Conservation (phyloP, 306 rosid species). For the Prunus mume region DNA sequence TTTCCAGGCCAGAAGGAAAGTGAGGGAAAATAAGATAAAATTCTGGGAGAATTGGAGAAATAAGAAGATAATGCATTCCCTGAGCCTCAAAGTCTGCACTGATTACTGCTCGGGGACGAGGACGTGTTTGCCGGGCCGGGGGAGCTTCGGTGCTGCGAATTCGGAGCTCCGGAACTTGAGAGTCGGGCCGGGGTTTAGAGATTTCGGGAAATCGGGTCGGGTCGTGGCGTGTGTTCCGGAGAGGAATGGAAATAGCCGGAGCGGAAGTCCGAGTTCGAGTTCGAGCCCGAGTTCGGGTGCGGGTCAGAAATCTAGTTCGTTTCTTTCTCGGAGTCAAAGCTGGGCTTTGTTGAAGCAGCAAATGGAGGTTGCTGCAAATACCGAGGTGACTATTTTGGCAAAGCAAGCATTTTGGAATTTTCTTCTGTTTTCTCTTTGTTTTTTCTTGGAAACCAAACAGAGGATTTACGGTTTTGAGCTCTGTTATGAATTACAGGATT, state of each 20-base stretch:
- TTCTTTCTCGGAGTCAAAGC: conserved; percentile 66
- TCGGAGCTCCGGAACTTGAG: conserved; percentile 20
- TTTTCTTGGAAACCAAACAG: background rate
- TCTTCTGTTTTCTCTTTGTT: background rate
- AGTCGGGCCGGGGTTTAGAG: conserved; percentile 15
- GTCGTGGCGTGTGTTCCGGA: conserved; percentile 51
- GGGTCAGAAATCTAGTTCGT: conserved; percentile 43
- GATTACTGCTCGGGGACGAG: conserved; percentile 35
- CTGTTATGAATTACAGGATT: conserved; percentile 50
- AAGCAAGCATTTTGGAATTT: background rate
- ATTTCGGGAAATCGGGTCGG: conserved; percentile 22
- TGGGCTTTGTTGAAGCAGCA: conserved; percentile 81
- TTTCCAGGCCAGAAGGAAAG: background rate
- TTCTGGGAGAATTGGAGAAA: background rate
- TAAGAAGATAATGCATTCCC: conserved; percentile 54
- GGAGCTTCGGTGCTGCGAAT: conserved; percentile 21
- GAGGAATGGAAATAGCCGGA: conserved; percentile 35
- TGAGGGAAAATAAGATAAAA: background rate
- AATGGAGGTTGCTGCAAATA: conserved; percentile 87
- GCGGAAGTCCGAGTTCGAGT: conserved; percentile 39
- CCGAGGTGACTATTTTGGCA: conserved; percentile 54
- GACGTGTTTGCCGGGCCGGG: conserved; percentile 27
- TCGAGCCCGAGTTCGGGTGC: conserved; percentile 33
- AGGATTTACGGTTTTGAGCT: background rate
- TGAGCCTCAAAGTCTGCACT: conserved; percentile 41